These are phyloP conservation scores for Neurospora sp. DNA, from an alignment of 495 filamentous ascomycete species.

Conservation along the genomic window DNA sequence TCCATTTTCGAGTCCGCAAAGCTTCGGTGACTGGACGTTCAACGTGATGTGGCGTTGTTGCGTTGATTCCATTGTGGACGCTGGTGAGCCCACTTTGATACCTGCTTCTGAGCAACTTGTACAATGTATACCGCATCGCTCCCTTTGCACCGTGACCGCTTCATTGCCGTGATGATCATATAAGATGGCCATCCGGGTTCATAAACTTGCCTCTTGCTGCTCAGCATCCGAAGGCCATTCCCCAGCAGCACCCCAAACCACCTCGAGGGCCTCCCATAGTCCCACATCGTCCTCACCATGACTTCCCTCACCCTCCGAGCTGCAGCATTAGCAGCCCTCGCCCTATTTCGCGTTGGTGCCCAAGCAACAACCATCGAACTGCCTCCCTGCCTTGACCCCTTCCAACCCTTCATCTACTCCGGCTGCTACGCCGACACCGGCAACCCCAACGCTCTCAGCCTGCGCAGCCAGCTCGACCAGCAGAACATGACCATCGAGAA, in stretches of 20 bases:
- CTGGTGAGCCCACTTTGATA: background rate
- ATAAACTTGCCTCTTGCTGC: background rate
- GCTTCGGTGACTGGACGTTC: background rate
- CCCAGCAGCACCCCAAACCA: background rate
- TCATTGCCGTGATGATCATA: background rate
- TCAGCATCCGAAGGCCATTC: background rate
- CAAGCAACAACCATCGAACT: constrained; percentile 28
- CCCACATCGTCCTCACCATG: constrained; percentile 7
- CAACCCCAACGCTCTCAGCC: constrained; percentile 27
- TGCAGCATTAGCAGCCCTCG: constrained; percentile 23
- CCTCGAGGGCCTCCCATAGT: background rate
- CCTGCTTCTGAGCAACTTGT: background rate
- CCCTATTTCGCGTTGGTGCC: constrained; percentile 16
- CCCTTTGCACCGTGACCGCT: background rate
- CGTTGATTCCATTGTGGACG: background rate
- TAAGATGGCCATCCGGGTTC: background rate
- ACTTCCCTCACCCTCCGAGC: constrained; percentile 14
- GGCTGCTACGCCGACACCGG: constrained; percentile 40
- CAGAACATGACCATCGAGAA: constrained; percentile 41
- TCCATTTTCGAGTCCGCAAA: background rate
- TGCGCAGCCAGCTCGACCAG: constrained; percentile 24
- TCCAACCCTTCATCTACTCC: constrained; percentile 40
- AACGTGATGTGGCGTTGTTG: background rate
- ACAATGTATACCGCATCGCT: background rate
- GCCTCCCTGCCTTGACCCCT: constrained; percentile 32